phyloP scores from a whole-genome alignment of 371 early-diverging fungal species.

The Rhizomucor pusillus region DNA sequence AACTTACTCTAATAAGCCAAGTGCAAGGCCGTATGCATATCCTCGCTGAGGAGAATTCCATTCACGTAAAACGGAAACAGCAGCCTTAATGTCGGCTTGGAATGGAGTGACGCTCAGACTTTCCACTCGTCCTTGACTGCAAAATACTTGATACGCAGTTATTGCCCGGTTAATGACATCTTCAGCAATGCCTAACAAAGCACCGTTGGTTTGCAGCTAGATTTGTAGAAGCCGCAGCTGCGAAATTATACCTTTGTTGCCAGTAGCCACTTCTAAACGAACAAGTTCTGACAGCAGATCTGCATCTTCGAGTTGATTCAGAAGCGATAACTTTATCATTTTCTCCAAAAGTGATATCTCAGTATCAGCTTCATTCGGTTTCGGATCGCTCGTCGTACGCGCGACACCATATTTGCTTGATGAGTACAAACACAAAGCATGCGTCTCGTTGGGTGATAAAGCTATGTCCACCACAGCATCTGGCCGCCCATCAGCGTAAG shows the following conservation, averaged over 20 bases:
- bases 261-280: conserved; percentile 13
- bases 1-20: conserved; percentile 22
- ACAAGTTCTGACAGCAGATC: conserved; percentile 41
- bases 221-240: neutral
- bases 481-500: conserved; percentile 8
- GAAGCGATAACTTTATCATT: conserved; percentile 22
- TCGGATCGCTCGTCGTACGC: conserved; percentile 20
- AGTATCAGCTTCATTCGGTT: neutral
- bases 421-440: conserved; percentile 28
- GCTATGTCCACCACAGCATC: conserved; percentile 30
- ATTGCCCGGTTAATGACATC: conserved; percentile 19
- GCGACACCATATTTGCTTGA: conserved; percentile 28
- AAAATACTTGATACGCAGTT: conserved; percentile 16
- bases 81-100: neutral
- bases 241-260: conserved; percentile 14
- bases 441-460: conserved; percentile 44
- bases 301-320: conserved; percentile 31
- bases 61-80: conserved; percentile 9
- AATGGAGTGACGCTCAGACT: conserved; percentile 2
- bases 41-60: conserved; percentile 27
- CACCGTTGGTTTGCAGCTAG: neutral
- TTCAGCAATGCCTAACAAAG: conserved; percentile 16
- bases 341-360: conserved; percentile 3
- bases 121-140: conserved; percentile 6
- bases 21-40: conserved; percentile 32